phyloP scores from a whole-genome alignment of 805 yeast genomes.

The Candida suzukii region DNA sequence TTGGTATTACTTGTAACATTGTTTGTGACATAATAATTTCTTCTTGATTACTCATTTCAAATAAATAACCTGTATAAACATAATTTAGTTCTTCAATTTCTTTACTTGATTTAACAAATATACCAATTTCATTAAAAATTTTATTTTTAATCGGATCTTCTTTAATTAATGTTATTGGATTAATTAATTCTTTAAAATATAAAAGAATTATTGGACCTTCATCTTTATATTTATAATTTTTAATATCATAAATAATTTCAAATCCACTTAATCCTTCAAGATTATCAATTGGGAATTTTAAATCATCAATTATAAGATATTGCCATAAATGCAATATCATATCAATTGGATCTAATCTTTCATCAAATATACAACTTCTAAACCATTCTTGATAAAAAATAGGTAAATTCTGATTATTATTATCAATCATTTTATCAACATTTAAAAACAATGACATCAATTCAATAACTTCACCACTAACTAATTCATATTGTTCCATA shows the following conservation, averaged over 20 bases:
- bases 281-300: slow-evolving; percentile 12
- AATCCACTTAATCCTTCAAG: slow-evolving; percentile 8
- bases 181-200: slow-evolving; percentile 14
- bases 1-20: slow-evolving; percentile 14
- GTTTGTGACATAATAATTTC: slow-evolving; percentile 12
- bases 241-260: slow-evolving; percentile 13
- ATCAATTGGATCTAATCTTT: slow-evolving; percentile 2
- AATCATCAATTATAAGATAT: slow-evolving; percentile 3
- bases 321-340: slow-evolving; percentile 12
- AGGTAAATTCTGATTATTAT: slow-evolving; percentile 2
- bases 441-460: slow-evolving; percentile 4
- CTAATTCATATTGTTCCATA: slow-evolving; percentile 14
- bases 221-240: slow-evolving; percentile 2
- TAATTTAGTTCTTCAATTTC: background rate
- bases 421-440: background rate
- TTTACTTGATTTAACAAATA: slow-evolving; percentile 7
- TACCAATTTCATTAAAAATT: slow-evolving; percentile 13
- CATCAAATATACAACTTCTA: slow-evolving; percentile 9
- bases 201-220: slow-evolving; percentile 4
- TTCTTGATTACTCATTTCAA: slow-evolving; percentile 3
- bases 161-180: slow-evolving; percentile 1
- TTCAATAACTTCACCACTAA: slow-evolving; percentile 9
- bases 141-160: slow-evolving; percentile 1
- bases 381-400: slow-evolving; percentile 23
- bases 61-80: slow-evolving; percentile 11